phyloP scores from a whole-genome alignment of 768 basidiomycete species.

The Favolaschia claudopus region DNA sequence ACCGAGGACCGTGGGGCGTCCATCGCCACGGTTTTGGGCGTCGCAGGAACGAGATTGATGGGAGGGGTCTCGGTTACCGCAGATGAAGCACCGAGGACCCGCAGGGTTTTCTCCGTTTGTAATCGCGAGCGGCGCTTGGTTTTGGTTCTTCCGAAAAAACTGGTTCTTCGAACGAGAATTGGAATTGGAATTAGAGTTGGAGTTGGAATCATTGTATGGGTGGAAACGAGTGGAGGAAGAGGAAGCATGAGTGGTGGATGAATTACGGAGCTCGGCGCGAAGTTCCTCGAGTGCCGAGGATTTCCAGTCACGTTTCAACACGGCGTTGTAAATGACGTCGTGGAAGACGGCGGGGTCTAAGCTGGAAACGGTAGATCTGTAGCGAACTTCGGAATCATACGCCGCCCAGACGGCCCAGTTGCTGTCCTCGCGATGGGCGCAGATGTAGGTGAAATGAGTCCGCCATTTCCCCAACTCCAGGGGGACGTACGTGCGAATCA shows the following conservation, averaged over 20 bases:
- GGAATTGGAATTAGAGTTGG: background rate
- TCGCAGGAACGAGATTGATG: slow-evolving; percentile 16
- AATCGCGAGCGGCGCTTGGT: background rate
- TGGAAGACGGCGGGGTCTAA: too few species aligned
- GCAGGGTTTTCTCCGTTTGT: background rate
- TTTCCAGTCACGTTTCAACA: too few species aligned
- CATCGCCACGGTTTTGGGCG: background rate
- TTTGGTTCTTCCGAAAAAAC: background rate
- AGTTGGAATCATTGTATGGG: too few species aligned
- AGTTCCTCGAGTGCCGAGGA: too few species aligned
- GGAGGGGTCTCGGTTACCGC: slow-evolving; percentile 4
- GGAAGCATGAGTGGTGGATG: slow-evolving; percentile 5
- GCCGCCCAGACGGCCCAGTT: slow-evolving; percentile 23
- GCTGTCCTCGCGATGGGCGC: background rate
- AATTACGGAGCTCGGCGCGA: slow-evolving; percentile 5
- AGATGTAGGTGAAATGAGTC: slow-evolving; percentile 22
- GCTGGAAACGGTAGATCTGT: too few species aligned
- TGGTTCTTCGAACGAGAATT: background rate
- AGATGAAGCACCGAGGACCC: slow-evolving; percentile 19
- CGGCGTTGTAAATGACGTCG: too few species aligned
- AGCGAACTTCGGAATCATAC: slow-evolving; percentile 26
- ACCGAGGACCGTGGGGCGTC: slow-evolving; percentile 9
- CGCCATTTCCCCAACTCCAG: slow-evolving; percentile 12
- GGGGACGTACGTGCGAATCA: slow-evolving; percentile 19
- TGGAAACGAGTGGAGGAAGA: background rate